These are phyloP conservation scores for Neurospora sp. DNA, from an alignment of 495 filamentous ascomycete species.

Conservation along the genomic window DNA sequence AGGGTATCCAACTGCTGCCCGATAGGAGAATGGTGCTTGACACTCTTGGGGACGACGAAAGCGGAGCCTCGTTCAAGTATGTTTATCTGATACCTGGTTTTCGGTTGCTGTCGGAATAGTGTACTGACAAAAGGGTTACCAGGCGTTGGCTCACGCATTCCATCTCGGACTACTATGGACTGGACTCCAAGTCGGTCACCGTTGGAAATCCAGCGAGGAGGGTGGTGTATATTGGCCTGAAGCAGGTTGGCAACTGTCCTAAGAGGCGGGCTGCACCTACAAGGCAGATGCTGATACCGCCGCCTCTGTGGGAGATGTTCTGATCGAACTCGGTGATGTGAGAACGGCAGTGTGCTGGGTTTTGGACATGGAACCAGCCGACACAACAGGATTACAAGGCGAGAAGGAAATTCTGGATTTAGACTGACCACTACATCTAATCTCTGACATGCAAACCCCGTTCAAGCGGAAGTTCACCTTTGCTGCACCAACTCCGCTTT, in stretches of 20 bases:
- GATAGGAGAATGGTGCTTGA: conserved; percentile 74
- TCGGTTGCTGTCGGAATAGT: neutral
- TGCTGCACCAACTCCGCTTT: neutral
- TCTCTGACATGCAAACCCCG: neutral
- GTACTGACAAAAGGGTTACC: neutral
- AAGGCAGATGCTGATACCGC: conserved; percentile 10
- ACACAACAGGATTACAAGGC: neutral
- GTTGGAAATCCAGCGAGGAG: conserved; percentile 64
- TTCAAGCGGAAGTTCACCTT: neutral
- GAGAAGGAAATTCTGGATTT: neutral
- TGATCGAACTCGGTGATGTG: neutral
- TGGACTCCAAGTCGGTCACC: conserved; percentile 75
- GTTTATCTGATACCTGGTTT: conserved; percentile 15
- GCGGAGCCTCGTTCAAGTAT: conserved; percentile 67
- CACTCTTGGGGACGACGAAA: conserved; percentile 58
- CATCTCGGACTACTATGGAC: conserved; percentile 85
- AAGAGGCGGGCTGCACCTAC: neutral
- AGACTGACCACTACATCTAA: neutral
- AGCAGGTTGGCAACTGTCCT: conserved; percentile 26
- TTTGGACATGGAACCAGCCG: neutral
- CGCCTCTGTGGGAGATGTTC: conserved; percentile 26
- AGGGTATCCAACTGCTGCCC: conserved; percentile 40
- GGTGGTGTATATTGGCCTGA: conserved; percentile 83
- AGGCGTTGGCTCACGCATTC: conserved; percentile 92
- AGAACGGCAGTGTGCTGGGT: neutral